Base-by-base conservation (phyloP, 192 early-diverging fungal species). In the Pilaira anomala region DNA sequence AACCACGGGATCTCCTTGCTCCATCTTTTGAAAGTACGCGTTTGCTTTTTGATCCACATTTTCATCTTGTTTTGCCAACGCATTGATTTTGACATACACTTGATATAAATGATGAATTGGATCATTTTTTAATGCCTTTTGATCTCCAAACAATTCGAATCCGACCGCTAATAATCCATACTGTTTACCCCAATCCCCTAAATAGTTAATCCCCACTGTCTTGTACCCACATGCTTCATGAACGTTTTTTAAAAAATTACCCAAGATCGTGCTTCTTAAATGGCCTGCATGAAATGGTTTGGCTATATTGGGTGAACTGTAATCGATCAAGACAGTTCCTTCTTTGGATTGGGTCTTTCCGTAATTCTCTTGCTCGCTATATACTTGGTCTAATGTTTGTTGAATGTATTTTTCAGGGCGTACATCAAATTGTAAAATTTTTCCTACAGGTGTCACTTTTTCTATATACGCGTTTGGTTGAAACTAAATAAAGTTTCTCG, bases 121-220 rank as follows among this genome's bases (percentile, higher is more conserved):
- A 66, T 97, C 90, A 24, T 69, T 69, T 28, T 76, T 67, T 9
- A 97, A 80, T 63, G 80, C 46, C 29, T 83, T 78, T 50, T 89
- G 82, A 66, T 78, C 75, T 14, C 94, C 94, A 72, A 87, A 89
- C 55, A 84, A 85, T 44, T 82, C 78, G 67, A 86, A 96, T 40
- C 94, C 95, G 9, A 97, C 82, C 16, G 95, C 95, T 71, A 97
- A 81, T 62, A 96, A 69, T 29, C 94, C 97, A 76, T 92, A 99
- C 74, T 98, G 95, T 69, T 95, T 99, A 25, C 97, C 97, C 97
- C 97, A 99, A 69, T 99, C 95, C 22, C 97, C 97, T 19, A 99
- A 75, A 71, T 99, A 96, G 77, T 99, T 99, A 67, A 97, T 92
- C 6, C 84, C 81, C 30, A 93, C 78, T 4, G 87, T 87, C 1